Evolutionary conservation across 208 protist species (phyloP), one percentile per base, ranked within the genome.

Genomic region (Acanthamoeba sp.): DNA sequence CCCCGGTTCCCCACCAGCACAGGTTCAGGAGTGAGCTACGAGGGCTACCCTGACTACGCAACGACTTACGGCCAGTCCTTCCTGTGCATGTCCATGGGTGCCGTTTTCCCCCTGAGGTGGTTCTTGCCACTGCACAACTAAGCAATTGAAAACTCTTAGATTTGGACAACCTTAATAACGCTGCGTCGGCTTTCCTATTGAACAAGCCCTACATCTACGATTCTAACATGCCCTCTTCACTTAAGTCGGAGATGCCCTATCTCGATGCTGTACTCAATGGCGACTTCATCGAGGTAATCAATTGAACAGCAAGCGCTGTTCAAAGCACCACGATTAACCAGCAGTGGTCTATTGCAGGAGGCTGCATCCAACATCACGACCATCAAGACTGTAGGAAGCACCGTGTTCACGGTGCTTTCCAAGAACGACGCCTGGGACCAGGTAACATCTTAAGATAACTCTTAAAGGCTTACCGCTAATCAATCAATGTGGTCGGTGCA

Each of bases 11-110:
- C 95, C 45, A 29, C n/a, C 2, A 34, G 34, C 36, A 36, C 91
- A 27, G 36, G 71, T 24, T 76, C 42, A 1, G 38, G n/a, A 34
- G 7, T 7, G 5, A 40, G 80, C 36, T 14, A 40, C 3, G 95
- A 96, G 7, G 36, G 38, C 10, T 96, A 64, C 38, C 95, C 95
- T 62, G 85, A 27, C 0, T 91, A 94, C 42, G 95, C 87, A 48
- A 18, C 27, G 1, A 94, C 52, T 1, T 96, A 96, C 55, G 95
- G 95, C 48, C 95, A 96, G 59, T 95, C 95, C 18, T 96, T 95
- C 62, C 42, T 96, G 3, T 96, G 95, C 88, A 76, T 95, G 14
- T 64, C 87, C 1, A 93, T 95, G 34, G 36, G 57, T 45, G 27
- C 42, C 32, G 34, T 5, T 66, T 36, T 52, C 45, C n/a, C n/a